These are phyloP conservation scores for Saturnispora gosingensis DNA, from an alignment of 805 yeast genomes.

Conservation along the genomic window DNA sequence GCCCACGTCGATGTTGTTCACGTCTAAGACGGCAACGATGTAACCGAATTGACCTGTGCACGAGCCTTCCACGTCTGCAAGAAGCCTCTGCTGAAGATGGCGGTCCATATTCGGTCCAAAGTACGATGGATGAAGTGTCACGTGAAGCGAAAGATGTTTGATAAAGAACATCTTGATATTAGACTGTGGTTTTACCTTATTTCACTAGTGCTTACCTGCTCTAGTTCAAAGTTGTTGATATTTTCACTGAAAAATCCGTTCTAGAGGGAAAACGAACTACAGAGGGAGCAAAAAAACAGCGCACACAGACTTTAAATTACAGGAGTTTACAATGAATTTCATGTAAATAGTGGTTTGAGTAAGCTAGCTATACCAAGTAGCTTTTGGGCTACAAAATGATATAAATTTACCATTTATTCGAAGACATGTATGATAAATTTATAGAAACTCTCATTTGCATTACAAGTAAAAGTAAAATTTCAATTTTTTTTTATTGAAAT, in stretches of 20 bases:
- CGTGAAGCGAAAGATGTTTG: slow-evolving; percentile 84
- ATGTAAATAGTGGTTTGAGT: no score
- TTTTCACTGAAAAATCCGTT: background rate
- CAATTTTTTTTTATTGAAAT: no score
- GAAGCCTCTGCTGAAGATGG: slow-evolving; percentile 76
- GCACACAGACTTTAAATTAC: background rate
- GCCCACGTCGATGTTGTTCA: slow-evolving; percentile 90
- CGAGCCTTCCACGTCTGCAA: slow-evolving; percentile 96
- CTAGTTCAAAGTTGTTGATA: background rate
- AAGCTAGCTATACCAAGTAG: background rate
- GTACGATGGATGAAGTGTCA: slow-evolving; percentile 93
- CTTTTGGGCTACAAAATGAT: background rate
- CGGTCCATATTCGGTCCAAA: slow-evolving; percentile 98
- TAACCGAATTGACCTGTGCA: slow-evolving; percentile 99
- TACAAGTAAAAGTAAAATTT: no score
- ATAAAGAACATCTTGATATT: slow-evolving; percentile 26
- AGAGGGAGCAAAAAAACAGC: background rate
- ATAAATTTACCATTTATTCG: no score
- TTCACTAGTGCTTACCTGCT: background rate
- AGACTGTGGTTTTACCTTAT: background rate
- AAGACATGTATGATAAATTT: no score
- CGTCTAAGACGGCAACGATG: slow-evolving; percentile 90
- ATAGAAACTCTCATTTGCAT: no score
- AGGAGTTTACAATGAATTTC: no score
- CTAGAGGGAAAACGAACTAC: background rate